These are phyloP conservation scores for Neostapfia colusana DNA, from an alignment of 176 grass and related monocot species.

Conservation along the genomic window DNA sequence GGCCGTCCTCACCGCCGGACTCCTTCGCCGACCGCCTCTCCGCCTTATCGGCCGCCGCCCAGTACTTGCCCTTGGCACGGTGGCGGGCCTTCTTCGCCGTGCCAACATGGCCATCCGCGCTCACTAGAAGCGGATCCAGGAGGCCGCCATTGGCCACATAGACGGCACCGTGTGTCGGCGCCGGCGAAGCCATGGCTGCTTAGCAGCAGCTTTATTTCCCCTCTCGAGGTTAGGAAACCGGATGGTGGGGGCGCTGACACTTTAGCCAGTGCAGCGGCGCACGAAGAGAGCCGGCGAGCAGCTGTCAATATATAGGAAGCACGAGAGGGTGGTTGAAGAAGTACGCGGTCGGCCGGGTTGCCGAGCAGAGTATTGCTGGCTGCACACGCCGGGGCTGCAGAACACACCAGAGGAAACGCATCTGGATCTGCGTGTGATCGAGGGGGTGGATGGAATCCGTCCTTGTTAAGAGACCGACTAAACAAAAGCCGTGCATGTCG, in stretches of 20 bases:
- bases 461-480: background rate
- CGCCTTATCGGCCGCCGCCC: constrained; percentile 44
- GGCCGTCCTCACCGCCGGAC: constrained; percentile 46
- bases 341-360: background rate
- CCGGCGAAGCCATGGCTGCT: constrained; percentile 32
- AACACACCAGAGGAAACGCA: background rate
- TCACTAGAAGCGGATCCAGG: constrained; percentile 32
- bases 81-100: background rate
- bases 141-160: constrained; percentile 10
- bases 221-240: background rate
- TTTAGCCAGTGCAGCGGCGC: background rate
- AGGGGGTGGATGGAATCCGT: background rate
- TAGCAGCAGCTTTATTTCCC: background rate
- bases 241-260: background rate
- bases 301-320: background rate
- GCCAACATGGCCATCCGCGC: background rate
- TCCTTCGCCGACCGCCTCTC: constrained; percentile 27
- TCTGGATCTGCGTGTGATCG: background rate
- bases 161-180: background rate
- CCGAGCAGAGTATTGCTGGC: background rate
- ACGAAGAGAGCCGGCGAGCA: background rate
- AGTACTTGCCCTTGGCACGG: constrained; percentile 33
- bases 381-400: background rate
- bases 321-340: background rate
- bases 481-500: background rate